Conservation (phyloP, 1,284 basidiomycete genomes). For the Singerocomus inundabilis region DNA sequence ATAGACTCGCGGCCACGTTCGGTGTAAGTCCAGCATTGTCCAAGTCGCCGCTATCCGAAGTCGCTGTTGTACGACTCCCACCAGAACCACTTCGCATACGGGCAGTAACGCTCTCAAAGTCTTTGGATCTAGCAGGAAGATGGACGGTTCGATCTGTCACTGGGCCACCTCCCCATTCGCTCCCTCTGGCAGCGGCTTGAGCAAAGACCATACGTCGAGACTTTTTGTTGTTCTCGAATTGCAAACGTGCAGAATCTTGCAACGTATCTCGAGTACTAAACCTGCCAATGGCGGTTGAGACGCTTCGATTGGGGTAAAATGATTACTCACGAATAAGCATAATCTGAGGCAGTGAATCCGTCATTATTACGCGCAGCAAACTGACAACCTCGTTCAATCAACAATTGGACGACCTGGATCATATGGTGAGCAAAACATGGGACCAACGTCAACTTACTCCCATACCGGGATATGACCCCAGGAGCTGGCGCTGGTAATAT, state of each 20-base stretch:
- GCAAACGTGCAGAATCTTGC: conserved; percentile 71
- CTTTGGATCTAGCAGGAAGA: conserved; percentile 41
- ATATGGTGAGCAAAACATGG: conserved; percentile 14
- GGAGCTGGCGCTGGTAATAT: conserved; percentile 64
- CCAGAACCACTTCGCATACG: conserved; percentile 79
- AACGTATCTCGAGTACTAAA: conserved; percentile 70
- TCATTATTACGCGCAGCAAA: conserved; percentile 82
- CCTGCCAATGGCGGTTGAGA: conserved; percentile 35
- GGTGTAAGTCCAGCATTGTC: conserved; percentile 44
- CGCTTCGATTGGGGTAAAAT: neutral
- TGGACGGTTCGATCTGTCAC: conserved; percentile 40
- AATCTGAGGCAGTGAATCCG: conserved; percentile 89
- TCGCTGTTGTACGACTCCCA: conserved; percentile 69
- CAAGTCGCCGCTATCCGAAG: conserved; percentile 70
- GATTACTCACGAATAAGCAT: conserved; percentile 79
- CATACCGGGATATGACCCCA: conserved; percentile 79
- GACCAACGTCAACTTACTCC: conserved; percentile 6
- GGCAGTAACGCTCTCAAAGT: conserved; percentile 34
- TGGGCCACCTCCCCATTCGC: conserved; percentile 50
- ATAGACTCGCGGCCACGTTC: conserved; percentile 42
- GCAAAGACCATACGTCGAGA: conserved; percentile 63
- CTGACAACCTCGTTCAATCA: conserved; percentile 87
- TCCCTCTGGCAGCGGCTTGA: conserved; percentile 63
- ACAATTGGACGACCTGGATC: conserved; percentile 72
- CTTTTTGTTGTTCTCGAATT: conserved; percentile 76